Conservation (phyloP, 345 rosid genomes). For the Eutrema yunnanense region DNA sequence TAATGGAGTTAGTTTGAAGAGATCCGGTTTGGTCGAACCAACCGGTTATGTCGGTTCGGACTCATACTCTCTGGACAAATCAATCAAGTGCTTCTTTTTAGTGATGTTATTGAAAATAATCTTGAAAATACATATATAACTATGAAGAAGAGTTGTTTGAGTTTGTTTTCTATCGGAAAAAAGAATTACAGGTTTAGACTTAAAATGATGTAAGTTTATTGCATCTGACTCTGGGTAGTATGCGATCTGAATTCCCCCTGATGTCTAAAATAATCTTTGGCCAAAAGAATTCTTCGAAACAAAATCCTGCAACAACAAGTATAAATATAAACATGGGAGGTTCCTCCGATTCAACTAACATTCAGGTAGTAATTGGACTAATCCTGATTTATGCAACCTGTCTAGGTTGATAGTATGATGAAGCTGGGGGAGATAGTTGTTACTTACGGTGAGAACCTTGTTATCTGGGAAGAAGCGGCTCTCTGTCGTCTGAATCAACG, state of each 20-base stretch:
- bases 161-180: conserved; percentile 7
- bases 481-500: conserved; percentile 22
- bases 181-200: conserved; percentile 25
- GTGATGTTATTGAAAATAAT: background rate
- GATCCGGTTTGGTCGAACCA: conserved; percentile 17
- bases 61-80: background rate
- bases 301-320: conserved; percentile 20
- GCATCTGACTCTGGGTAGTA: conserved; percentile 3
- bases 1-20: conserved; percentile 18
- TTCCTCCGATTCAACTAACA: background rate
- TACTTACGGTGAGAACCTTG: background rate
- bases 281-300: conserved; percentile 21
- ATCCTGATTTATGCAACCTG: too few species aligned
- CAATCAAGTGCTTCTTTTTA: background rate
- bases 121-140: too few species aligned
- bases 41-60: background rate
- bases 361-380: too few species aligned
- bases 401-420: background rate
- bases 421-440: background rate
- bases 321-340: background rate
- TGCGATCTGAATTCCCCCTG: background rate
- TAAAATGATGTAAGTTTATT: conserved; percentile 15
- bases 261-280: conserved; percentile 21
- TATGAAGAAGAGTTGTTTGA: background rate
- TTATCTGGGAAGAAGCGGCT: conserved; percentile 35